phyloP scores from a whole-genome alignment of 441 rosid genomes.

The Gossypium schwendimanii region DNA sequence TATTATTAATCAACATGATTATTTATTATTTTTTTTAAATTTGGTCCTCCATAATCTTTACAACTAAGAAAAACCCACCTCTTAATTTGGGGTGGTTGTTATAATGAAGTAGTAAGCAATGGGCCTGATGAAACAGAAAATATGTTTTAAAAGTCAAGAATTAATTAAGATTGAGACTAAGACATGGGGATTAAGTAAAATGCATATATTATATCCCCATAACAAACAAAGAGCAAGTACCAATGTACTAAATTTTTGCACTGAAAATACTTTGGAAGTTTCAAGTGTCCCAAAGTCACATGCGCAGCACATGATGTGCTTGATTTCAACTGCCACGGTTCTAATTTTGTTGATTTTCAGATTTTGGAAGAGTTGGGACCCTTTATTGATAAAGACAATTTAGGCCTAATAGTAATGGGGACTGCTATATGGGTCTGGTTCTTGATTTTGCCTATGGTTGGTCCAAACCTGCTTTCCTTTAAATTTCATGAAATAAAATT shows the following conservation, averaged over 20 bases:
- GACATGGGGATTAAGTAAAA: not conserved
- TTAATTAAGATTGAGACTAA: not conserved
- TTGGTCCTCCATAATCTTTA: not conserved
- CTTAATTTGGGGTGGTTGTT: constrained; percentile 9
- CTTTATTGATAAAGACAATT: constrained; percentile 13
- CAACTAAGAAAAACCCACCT: constrained; percentile 17
- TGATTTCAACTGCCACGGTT: constrained; percentile 6
- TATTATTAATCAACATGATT: not conserved
- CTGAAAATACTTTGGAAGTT: constrained; percentile 1
- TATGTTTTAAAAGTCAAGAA: not conserved
- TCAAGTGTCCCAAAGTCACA: constrained; percentile 27
- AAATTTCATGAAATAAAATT: not conserved
- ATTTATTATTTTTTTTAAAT: not conserved
- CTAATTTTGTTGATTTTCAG: not conserved
- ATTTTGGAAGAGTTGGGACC: constrained; percentile 13
- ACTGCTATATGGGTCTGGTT: not conserved
- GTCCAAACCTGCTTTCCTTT: constrained; percentile 3
- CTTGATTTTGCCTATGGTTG: constrained; percentile 18
- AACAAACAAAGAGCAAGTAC: not conserved
- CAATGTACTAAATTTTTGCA: constrained; percentile 14
- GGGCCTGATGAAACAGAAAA: not conserved
- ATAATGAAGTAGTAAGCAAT: constrained; percentile 3
- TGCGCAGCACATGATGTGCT: constrained; percentile 28
- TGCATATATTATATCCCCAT: not conserved
- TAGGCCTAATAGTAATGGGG: not conserved